Evolutionary conservation across 306 rosid genomes (phyloP).

Genomic region (Mimosa bimucronata): DNA sequence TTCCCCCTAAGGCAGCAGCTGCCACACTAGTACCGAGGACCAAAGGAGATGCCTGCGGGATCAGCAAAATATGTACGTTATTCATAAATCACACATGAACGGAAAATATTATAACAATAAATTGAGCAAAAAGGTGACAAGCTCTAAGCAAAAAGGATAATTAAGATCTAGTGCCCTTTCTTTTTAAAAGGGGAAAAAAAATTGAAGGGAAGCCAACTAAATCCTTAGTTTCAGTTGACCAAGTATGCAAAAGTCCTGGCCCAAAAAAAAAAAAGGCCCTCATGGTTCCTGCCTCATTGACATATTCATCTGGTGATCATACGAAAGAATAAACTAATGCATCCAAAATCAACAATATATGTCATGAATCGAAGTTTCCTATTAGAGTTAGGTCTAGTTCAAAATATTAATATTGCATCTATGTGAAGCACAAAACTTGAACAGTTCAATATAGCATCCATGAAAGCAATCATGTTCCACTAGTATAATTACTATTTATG

Average conservation of each 20-base stretch:
- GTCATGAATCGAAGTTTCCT: neutral
- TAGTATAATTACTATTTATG: neutral
- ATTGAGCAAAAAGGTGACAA: neutral
- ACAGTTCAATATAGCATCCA: neutral
- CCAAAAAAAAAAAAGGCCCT: neutral
- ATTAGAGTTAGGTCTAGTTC: neutral
- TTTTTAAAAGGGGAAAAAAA: neutral
- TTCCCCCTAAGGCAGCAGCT: slow-evolving; percentile 42
- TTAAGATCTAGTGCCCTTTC: neutral
- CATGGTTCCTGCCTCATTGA: neutral
- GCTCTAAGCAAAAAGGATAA: neutral
- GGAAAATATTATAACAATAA: neutral
- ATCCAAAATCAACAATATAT: neutral
- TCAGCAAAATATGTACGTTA: neutral
- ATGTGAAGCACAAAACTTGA: neutral
- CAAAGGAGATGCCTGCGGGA: slow-evolving; percentile 34
- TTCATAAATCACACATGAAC: neutral
- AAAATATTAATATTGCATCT: neutral
- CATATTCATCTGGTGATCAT: neutral
- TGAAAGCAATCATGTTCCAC: neutral
- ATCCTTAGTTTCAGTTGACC: neutral
- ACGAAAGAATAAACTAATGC: neutral
- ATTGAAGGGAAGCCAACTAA: neutral
- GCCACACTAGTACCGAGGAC: slow-evolving; percentile 40
- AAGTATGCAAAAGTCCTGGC: neutral